These are phyloP conservation scores for Oidiodendron maius DNA, from an alignment of 495 filamentous ascomycete genomes.

Conservation along the genomic window DNA sequence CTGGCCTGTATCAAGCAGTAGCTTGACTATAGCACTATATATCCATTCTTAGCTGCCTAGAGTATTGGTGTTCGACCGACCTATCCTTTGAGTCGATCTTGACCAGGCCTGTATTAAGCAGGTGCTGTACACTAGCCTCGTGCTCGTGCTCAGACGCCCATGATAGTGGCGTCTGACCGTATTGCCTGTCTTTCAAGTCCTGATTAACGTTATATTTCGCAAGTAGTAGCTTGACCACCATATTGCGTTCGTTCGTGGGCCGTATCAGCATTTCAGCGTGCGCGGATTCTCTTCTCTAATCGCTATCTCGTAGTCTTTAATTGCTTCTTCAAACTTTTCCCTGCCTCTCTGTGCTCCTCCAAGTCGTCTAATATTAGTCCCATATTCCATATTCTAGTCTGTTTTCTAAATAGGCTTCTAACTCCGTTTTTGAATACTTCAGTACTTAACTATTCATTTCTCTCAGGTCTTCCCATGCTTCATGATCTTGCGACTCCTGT, in stretches of 20 bases:
- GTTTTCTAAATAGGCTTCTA: slow-evolving; percentile 8
- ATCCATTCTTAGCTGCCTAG: neutral
- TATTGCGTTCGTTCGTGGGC: slow-evolving; percentile 17
- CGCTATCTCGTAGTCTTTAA: neutral
- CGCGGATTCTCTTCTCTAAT: neutral
- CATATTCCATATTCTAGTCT: slow-evolving; percentile 16
- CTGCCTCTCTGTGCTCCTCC: neutral
- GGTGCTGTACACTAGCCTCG: slow-evolving; percentile 16
- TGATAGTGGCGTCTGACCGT: slow-evolving; percentile 20
- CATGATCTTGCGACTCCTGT: slow-evolving; percentile 1
- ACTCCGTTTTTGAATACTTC: neutral
- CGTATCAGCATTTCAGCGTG: neutral
- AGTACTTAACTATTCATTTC: neutral
- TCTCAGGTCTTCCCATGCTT: neutral
- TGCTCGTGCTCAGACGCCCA: slow-evolving; percentile 21
- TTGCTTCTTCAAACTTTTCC: neutral
- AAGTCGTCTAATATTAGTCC: slow-evolving; percentile 10
- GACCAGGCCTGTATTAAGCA: neutral
- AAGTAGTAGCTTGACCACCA: slow-evolving; percentile 21
- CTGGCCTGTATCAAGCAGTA: too few relatives aligned
- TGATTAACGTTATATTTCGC: slow-evolving; percentile 6
- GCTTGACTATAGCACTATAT: too few relatives aligned
- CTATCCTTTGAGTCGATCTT: neutral
- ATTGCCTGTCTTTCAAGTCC: slow-evolving; percentile 4
- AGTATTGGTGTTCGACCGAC: neutral